Evolutionary conservation across 495 filamentous ascomycete genomes (phyloP).

Genomic region (Aspergillus leporis): DNA sequence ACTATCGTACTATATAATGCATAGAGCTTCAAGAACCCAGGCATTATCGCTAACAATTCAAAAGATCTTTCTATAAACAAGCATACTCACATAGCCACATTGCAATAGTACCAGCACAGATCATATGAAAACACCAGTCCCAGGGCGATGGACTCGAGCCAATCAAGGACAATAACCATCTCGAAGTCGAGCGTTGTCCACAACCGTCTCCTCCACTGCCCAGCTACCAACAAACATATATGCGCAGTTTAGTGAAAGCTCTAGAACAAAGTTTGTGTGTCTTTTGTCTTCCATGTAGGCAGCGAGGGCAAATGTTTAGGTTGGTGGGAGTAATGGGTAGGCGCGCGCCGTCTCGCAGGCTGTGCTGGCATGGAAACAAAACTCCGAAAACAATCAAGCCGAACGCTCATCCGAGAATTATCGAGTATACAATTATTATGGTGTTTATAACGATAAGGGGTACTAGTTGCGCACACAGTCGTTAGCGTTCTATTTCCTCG

Average conservation of each 20-base stretch:
- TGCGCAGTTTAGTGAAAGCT: background rate
- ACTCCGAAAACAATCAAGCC: background rate
- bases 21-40: background rate
- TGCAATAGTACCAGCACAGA: background rate
- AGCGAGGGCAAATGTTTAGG: background rate
- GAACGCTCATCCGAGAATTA: slow-evolving; percentile 72
- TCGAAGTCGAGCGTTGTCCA: background rate
- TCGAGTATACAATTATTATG: slow-evolving; percentile 83
- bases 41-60: background rate
- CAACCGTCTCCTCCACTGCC: background rate
- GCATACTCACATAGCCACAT: slow-evolving; percentile 12
- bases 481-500: no score
- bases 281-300: background rate
- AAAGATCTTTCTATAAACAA: slow-evolving; percentile 10
- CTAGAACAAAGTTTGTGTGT: background rate
- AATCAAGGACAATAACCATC: background rate
- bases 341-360: no score
- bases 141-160: background rate
- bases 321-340: background rate
- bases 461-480: slow-evolving; percentile 53
- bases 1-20: background rate
- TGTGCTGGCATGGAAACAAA: background rate
- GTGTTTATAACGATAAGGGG: slow-evolving; percentile 92
- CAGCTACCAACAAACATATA: background rate
- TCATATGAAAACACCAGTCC: background rate